Evolutionary conservation across 306 rosid genomes (phyloP).

Genomic region (Luffa acutangula): DNA sequence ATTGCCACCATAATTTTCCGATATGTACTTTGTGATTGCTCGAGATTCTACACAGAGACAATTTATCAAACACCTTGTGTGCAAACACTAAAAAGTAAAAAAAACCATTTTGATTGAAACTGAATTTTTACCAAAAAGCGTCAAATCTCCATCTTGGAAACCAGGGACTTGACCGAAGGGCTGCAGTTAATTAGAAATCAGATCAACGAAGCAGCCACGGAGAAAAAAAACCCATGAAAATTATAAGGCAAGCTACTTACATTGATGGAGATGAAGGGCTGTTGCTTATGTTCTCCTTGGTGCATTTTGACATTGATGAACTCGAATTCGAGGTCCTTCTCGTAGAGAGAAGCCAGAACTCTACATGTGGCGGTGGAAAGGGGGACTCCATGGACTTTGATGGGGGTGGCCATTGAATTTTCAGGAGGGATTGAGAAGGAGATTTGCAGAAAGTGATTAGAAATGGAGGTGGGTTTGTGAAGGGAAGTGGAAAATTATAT

Average conservation of each 20-base stretch:
- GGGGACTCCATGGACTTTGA: slow-evolving; percentile 45
- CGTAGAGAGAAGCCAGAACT: slow-evolving; percentile 31
- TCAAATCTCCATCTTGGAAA: slow-evolving; percentile 53
- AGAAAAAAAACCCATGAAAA: neutral
- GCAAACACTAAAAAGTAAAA: neutral
- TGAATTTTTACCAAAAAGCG: slow-evolving; percentile 42
- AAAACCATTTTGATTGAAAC: neutral
- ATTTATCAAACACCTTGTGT: neutral
- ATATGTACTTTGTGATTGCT: slow-evolving; percentile 42
- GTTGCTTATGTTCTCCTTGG: slow-evolving; percentile 46
- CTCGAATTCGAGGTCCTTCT: slow-evolving; percentile 49
- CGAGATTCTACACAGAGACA: slow-evolving; percentile 29
- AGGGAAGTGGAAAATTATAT: neutral
- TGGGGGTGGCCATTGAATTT: slow-evolving; percentile 32
- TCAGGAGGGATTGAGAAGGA: slow-evolving; percentile 18
- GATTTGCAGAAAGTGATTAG: neutral
- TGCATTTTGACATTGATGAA: slow-evolving; percentile 30
- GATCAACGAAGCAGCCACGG: neutral
- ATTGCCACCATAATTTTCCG: slow-evolving; percentile 25
- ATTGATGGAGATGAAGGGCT: slow-evolving; percentile 42
- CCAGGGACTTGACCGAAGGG: slow-evolving; percentile 84
- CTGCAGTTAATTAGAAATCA: slow-evolving; percentile 16
- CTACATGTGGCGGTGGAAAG: slow-evolving; percentile 27
- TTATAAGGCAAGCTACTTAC: slow-evolving; percentile 21
- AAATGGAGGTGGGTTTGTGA: neutral